Conservation (phyloP, 805 yeast genomes). For the Candida ulmi region DNA sequence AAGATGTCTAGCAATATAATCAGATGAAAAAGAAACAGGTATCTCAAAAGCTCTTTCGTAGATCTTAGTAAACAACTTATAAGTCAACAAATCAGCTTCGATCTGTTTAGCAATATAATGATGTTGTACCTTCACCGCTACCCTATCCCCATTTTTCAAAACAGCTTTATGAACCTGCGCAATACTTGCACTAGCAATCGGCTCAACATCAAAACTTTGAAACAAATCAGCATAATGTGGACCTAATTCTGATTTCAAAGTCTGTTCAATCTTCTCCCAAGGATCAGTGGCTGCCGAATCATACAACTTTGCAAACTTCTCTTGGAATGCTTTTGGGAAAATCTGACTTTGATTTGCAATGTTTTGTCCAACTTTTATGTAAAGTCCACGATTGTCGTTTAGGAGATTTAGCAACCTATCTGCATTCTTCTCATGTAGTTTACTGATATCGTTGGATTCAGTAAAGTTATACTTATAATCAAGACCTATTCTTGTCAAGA, state of each 20-base stretch:
- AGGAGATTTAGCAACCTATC: constrained; percentile 41
- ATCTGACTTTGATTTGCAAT: constrained; percentile 69
- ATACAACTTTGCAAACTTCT: constrained; percentile 49
- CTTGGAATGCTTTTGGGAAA: constrained; percentile 61
- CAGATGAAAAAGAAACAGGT: constrained; percentile 52
- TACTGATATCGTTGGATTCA: constrained; percentile 39
- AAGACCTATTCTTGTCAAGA: constrained; percentile 44
- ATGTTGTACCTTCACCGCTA: constrained; percentile 67
- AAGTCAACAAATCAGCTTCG: constrained; percentile 55
- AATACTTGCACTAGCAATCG: constrained; percentile 71
- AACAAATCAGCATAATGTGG: constrained; percentile 34
- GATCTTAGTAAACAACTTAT: constrained; percentile 42
- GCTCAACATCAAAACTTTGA: constrained; percentile 42
- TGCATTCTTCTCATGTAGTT: constrained; percentile 56
- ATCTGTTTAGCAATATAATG: constrained; percentile 56
- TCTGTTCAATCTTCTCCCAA: constrained; percentile 40
- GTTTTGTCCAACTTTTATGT: constrained; percentile 75
- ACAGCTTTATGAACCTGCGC: constrained; percentile 63
- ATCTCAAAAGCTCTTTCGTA: constrained; percentile 57
- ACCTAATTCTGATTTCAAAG: constrained; percentile 38
- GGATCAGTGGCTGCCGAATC: constrained; percentile 63
- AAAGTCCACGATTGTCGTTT: constrained; percentile 49
- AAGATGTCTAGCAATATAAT: constrained; percentile 53
- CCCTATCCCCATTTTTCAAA: constrained; percentile 41
- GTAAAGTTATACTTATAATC: constrained; percentile 55